These are phyloP conservation scores for Tetrapisispora taiwanensis DNA, from an alignment of 805 yeast genomes.

Conservation along the genomic window DNA sequence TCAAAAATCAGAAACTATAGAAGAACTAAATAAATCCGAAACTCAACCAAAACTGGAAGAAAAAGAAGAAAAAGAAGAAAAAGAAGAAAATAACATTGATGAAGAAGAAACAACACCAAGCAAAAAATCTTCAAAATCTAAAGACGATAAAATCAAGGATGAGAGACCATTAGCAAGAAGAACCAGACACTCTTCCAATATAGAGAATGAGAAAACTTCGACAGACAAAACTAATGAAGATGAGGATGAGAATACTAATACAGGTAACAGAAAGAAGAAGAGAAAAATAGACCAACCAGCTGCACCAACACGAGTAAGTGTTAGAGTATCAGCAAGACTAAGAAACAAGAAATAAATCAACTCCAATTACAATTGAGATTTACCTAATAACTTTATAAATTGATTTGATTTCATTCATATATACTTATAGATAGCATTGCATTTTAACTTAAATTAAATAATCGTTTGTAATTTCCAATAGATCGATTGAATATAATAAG, in stretches of 20 bases:
- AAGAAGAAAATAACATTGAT: slow-evolving; percentile 5
- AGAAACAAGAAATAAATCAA: slow-evolving; percentile 20
- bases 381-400: no score
- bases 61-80: not conserved
- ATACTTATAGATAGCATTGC: no score
- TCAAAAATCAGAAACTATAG: no score
- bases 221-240: no score
- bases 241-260: no score
- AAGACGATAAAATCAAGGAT: not conserved
- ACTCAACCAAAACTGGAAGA: no score
- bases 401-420: no score
- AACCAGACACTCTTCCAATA: slow-evolving; percentile 14
- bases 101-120: slow-evolving; percentile 1
- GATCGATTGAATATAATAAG: no score
- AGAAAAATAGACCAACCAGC: slow-evolving; percentile 6
- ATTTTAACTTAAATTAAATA: no score
- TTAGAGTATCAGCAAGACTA: slow-evolving; percentile 25
- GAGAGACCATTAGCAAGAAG: slow-evolving; percentile 19
- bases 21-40: no score
- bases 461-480: no score
- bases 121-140: not conserved
- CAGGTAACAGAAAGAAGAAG: slow-evolving; percentile 12
- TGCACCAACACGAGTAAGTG: slow-evolving; percentile 4
- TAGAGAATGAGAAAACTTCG: not conserved
- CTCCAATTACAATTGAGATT: no score